phyloP scores from a whole-genome alignment of 2,329 filamentous ascomycete species.

The Elsinoe fawcettii region DNA sequence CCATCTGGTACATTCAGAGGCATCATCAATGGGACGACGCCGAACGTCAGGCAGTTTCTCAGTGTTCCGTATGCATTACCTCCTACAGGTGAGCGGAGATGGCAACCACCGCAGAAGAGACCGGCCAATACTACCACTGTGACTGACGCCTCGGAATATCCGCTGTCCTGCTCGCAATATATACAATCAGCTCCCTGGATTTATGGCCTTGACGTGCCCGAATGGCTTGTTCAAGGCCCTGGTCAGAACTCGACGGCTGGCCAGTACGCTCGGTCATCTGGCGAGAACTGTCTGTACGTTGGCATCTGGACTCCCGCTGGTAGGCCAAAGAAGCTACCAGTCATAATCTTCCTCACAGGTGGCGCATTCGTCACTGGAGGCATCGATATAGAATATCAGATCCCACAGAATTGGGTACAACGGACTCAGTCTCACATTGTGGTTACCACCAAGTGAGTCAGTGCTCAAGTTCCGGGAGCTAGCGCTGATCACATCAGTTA shows the following conservation, averaged over 20 bases:
- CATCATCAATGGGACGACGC: slow-evolving; percentile 16
- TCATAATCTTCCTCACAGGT: slow-evolving; percentile 43
- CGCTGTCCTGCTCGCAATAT: slow-evolving; percentile 26
- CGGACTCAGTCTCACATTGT: slow-evolving; percentile 25
- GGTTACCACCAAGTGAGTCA: slow-evolving; percentile 28
- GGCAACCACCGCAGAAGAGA: slow-evolving; percentile 20
- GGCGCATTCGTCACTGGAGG: slow-evolving; percentile 41
- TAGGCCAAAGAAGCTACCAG: slow-evolving; percentile 29
- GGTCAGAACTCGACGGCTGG: slow-evolving; percentile 21
- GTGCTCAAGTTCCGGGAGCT: background rate
- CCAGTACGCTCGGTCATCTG: background rate
- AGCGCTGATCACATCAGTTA: background rate
- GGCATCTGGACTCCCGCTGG: slow-evolving; percentile 39
- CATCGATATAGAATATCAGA: slow-evolving; percentile 39
- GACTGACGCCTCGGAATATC: slow-evolving; percentile 22
- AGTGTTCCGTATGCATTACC: slow-evolving; percentile 24
- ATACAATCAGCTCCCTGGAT: slow-evolving; percentile 16
- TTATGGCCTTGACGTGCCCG: slow-evolving; percentile 24
- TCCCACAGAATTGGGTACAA: slow-evolving; percentile 38
- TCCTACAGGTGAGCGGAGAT: slow-evolving; percentile 22
- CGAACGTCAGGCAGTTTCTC: slow-evolving; percentile 21
- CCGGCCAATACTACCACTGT: slow-evolving; percentile 15
- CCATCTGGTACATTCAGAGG: slow-evolving; percentile 18
- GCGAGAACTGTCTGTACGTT: slow-evolving; percentile 42
- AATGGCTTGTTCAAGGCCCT: slow-evolving; percentile 27